Percentiles rank a stretch among this genome's conserved stretches.
Evolutionary conservation across 2,329 filamentous ascomycete genomes (phyloP).

Genomic region (Hawksworthiomyces lignivorus): DNA sequence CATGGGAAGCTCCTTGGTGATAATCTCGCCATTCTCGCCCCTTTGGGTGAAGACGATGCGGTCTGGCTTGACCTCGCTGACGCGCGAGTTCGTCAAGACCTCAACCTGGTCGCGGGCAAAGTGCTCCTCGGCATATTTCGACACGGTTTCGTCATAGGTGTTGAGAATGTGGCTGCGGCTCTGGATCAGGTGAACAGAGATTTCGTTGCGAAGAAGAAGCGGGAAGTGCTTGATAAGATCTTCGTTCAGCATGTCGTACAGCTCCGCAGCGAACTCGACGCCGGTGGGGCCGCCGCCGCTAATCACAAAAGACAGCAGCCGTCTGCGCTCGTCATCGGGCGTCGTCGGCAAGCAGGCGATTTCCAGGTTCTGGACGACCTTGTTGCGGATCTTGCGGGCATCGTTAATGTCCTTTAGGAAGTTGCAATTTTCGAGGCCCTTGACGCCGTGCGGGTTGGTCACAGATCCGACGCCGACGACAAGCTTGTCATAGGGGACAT

Average conservation of each 20-base stretch:
- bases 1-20: slow-evolving; percentile 92
- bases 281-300: slow-evolving; percentile 93
- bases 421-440: slow-evolving; percentile 85
- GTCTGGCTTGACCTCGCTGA: slow-evolving; percentile 78
- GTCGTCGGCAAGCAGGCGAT: slow-evolving; percentile 89
- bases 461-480: slow-evolving; percentile 86
- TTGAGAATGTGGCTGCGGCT: slow-evolving; percentile 92
- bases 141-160: slow-evolving; percentile 93
- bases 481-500: slow-evolving; percentile 95
- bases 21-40: slow-evolving; percentile 53
- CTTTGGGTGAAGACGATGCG: slow-evolving; percentile 86
- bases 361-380: slow-evolving; percentile 84
- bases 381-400: slow-evolving; percentile 80
- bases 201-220: slow-evolving; percentile 86
- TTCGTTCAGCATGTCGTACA: slow-evolving; percentile 94
- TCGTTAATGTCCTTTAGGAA: slow-evolving; percentile 95
- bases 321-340: slow-evolving; percentile 73
- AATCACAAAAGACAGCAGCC: slow-evolving; percentile 90
- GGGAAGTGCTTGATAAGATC: slow-evolving; percentile 81
- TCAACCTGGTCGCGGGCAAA: slow-evolving; percentile 89
- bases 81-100: slow-evolving; percentile 84
- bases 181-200: slow-evolving; percentile 95
- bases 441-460: slow-evolving; percentile 92
- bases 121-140: slow-evolving; percentile 81
- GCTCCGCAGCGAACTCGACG: slow-evolving; percentile 93